Evolutionary conservation across 495 filamentous ascomycete genomes (phyloP).

Genomic region (Lophium mytilinum): DNA sequence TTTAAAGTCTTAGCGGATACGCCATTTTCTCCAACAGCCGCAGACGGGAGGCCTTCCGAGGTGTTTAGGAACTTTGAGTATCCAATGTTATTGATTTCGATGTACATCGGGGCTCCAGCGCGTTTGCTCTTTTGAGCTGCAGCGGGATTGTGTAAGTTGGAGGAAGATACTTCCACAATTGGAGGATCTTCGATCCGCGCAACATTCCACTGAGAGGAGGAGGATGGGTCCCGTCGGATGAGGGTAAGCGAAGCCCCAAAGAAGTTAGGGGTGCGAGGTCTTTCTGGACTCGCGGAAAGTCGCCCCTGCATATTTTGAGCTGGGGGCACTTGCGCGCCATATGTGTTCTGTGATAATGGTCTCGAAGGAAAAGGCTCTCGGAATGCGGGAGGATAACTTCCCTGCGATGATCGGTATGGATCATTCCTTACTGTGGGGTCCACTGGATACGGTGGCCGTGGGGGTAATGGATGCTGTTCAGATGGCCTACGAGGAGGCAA

Average conservation of each 20-base stretch:
- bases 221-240: slow-evolving; percentile 77
- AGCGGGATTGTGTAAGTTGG: slow-evolving; percentile 4
- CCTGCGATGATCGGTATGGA: no score
- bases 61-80: slow-evolving; percentile 49
- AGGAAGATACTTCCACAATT: slow-evolving; percentile 28
- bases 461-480: not conserved
- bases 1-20: not conserved
- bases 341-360: no score
- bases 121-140: slow-evolving; percentile 19
- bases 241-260: slow-evolving; percentile 55
- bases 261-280: no score
- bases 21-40: not conserved
- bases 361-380: no score
- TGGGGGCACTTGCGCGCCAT: no score
- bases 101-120: slow-evolving; percentile 39
- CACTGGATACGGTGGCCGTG: no score
- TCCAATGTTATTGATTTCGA: slow-evolving; percentile 56
- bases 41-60: slow-evolving; percentile 4
- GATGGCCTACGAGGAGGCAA: slow-evolving; percentile 12
- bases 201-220: slow-evolving; percentile 82
- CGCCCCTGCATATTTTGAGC: no score
- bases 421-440: no score
- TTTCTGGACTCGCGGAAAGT: no score
- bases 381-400: no score
- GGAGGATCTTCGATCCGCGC: slow-evolving; percentile 56